Evolutionary conservation across 2,329 filamentous ascomycete genomes (phyloP).

Genomic region (Monilinia fructigena): DNA sequence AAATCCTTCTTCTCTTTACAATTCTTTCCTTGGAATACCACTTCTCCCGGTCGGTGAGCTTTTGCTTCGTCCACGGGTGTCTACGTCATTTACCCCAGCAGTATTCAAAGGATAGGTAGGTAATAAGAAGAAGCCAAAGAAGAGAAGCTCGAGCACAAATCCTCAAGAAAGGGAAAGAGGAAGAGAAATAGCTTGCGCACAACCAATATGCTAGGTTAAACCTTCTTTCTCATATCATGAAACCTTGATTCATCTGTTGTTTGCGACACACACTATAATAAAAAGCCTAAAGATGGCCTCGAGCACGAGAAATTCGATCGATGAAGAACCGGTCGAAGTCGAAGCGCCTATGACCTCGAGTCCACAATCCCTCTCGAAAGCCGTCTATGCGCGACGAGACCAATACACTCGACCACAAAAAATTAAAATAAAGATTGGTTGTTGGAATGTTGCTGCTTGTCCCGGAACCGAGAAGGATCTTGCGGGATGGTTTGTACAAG

Average conservation of each 20-base stretch:
- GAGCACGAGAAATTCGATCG: slow-evolving; percentile 28
- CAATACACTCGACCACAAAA: slow-evolving; percentile 77
- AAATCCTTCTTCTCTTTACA: background rate
- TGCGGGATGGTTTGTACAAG: slow-evolving; percentile 81
- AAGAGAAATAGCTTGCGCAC: background rate
- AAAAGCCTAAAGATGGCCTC: slow-evolving; percentile 24
- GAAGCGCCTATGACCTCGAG: slow-evolving; percentile 40
- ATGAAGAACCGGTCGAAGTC: slow-evolving; percentile 17
- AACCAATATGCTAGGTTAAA: slow-evolving; percentile 22
- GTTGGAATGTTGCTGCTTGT: slow-evolving; percentile 90
- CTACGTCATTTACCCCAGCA: slow-evolving; percentile 21
- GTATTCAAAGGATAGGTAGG: background rate
- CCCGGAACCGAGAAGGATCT: slow-evolving; percentile 86
- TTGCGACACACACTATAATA: background rate
- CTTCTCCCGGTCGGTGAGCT: slow-evolving; percentile 7
- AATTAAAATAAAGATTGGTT: slow-evolving; percentile 84
- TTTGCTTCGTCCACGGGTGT: background rate
- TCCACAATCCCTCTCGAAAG: slow-evolving; percentile 59
- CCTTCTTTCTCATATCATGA: background rate
- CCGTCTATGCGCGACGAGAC: slow-evolving; percentile 67
- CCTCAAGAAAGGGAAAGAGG: slow-evolving; percentile 2
- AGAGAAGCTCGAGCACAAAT: slow-evolving; percentile 1
- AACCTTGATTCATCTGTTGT: slow-evolving; percentile 2
- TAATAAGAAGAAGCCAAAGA: background rate
- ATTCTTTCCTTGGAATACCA: background rate